Evolutionary conservation across 2,329 filamentous ascomycete species (phyloP), one percentile per base, ranked within the genome.

Genomic region (Truncatella angustata): DNA sequence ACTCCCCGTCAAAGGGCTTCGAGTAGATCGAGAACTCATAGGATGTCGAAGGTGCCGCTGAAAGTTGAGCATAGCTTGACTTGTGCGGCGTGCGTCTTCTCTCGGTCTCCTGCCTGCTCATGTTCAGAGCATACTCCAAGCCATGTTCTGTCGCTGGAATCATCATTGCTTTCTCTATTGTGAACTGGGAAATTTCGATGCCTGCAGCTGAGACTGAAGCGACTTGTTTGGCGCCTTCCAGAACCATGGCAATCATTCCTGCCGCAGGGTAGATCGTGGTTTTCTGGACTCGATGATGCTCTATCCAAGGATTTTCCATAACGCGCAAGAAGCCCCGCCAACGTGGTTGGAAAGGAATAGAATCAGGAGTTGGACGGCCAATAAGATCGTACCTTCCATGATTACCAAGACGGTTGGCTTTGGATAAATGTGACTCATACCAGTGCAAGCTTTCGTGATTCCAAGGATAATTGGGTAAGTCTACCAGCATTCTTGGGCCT

Each of bases 381-480:
- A 82, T 73, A 2, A 83, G 67, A 53, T 83, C 79, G 39, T 76
- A 73, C 10, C 78, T 70, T 2, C 73, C 70, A 49, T 72, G 72
- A 23, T 70, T 64, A 12, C 76, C 69, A 52, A 76, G 72, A 3
- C 78, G 71, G 43, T 72, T 71, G 10, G 72, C 67, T 12, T 63
- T 60, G 18, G 74, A 75, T 2, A 77, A 59, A 36, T 76, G 73
- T 1, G 75, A 76, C 53, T 83, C 79, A 54, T 78, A 72, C 79
- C 80, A 82, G 60, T 81, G 80, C 1, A 61, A 66, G 23, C 72
- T 77, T 23, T 67, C 63, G 53, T 82, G 79, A 26, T 82, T 79
- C 79, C 80, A 83, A 2, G 76, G 71, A 54, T 82, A 82, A 1
- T 71, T 68, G 2, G 80, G 80, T 28, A 83, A 61, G 52, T 76